phyloP scores from a whole-genome alignment of 306 rosid species.

The Lathyrus sativus region DNA sequence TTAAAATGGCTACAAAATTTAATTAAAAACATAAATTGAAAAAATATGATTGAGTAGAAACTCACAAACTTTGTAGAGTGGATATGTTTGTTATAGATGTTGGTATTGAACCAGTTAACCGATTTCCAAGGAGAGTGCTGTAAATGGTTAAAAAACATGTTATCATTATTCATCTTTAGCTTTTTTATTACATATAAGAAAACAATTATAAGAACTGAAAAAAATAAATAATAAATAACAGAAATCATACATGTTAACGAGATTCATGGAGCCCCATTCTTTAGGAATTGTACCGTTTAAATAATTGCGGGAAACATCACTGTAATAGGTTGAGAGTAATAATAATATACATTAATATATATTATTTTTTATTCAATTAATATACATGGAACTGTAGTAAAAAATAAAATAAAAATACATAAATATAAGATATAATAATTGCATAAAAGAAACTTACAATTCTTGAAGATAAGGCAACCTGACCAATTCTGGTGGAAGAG shows the following conservation, averaged over 20 bases:
- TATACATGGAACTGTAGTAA: background rate
- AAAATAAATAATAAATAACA: background rate
- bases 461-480: constrained; percentile 46
- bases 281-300: constrained; percentile 53
- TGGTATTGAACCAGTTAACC: constrained; percentile 55
- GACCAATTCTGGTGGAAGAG: constrained; percentile 46
- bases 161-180: background rate
- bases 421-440: background rate
- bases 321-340: constrained; percentile 23
- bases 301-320: constrained; percentile 54
- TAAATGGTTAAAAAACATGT: constrained; percentile 6
- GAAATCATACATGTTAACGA: constrained; percentile 6
- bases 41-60: background rate
- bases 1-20: background rate
- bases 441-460: constrained; percentile 41
- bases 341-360: background rate
- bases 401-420: background rate
- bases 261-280: constrained; percentile 47
- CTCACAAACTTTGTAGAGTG: constrained; percentile 65
- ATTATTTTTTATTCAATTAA: background rate
- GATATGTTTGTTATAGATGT: constrained; percentile 49
- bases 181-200: background rate
- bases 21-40: background rate
- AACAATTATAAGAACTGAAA: too few relatives aligned
- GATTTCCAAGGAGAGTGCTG: constrained; percentile 39